Conservation (phyloP, 805 yeast species). For the Suhomyces emberorum region DNA sequence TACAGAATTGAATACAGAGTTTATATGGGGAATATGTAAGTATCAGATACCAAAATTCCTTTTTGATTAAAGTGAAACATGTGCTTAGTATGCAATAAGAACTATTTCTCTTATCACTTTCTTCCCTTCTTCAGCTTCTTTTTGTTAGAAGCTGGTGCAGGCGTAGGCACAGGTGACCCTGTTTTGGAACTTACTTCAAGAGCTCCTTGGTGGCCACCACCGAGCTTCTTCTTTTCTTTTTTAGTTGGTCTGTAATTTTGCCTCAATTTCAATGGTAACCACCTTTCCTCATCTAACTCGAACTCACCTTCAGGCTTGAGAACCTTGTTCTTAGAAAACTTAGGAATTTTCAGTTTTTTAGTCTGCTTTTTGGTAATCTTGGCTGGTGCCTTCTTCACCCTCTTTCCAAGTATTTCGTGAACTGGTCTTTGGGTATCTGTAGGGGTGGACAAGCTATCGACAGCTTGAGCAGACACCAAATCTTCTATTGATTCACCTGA, state of each 20-base stretch:
- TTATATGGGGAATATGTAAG: too few species aligned
- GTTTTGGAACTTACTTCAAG: slow-evolving; percentile 7
- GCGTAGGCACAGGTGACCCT: slow-evolving; percentile 3
- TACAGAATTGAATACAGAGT: too few species aligned
- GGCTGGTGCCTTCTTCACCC: not conserved
- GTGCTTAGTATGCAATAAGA: too few species aligned
- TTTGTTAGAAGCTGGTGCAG: slow-evolving; percentile 5
- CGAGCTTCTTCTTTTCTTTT: slow-evolving; percentile 40
- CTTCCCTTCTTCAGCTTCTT: slow-evolving; percentile 16
- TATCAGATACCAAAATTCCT: too few species aligned
- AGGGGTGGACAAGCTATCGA: not conserved
- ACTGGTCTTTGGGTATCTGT: not conserved
- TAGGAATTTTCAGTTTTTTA: slow-evolving; percentile 25
- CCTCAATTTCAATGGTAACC: slow-evolving; percentile 88
- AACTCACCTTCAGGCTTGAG: slow-evolving; percentile 23
- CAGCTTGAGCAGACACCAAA: slow-evolving; percentile 16
- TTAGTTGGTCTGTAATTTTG: slow-evolving; percentile 77
- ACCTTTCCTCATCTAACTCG: slow-evolving; percentile 62
- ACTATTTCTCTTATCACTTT: slow-evolving; percentile 10
- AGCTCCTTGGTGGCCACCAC: slow-evolving; percentile 15
- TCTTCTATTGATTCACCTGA: slow-evolving; percentile 22
- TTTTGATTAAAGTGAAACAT: too few species aligned
- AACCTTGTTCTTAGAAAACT: slow-evolving; percentile 27
- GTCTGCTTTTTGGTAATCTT: slow-evolving; percentile 12
- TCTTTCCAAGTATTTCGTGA: slow-evolving; percentile 5